Evolutionary conservation across 768 basidiomycete species (phyloP).

Genomic region (Pleurotus pulmonarius): DNA sequence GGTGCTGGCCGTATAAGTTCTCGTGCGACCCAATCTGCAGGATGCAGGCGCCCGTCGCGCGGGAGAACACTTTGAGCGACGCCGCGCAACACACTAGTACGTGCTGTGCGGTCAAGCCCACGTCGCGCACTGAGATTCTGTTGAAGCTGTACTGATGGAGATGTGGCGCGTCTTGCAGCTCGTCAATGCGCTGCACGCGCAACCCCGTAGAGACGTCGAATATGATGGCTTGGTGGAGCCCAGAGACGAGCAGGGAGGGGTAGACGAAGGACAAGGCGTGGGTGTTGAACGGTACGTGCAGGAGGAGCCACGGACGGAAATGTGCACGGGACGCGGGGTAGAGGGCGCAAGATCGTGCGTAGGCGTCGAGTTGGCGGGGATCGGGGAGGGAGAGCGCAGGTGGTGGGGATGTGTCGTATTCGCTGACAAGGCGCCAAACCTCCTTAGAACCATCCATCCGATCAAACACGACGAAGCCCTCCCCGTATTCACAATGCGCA

Average conservation of each 20-base stretch:
- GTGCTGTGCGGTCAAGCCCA: slow-evolving; percentile 57
- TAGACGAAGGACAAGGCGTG: slow-evolving; percentile 66
- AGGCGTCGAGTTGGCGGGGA: slow-evolving; percentile 16
- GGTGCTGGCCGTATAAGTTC: slow-evolving; percentile 19
- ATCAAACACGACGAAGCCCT: slow-evolving; percentile 72
- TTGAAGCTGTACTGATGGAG: too few relatives aligned
- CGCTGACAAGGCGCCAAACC: slow-evolving; percentile 58
- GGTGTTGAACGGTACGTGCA: slow-evolving; percentile 40
- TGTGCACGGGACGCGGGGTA: slow-evolving; percentile 33
- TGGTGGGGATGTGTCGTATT: slow-evolving; percentile 18
- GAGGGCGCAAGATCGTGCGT: slow-evolving; percentile 7
- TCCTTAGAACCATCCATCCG: slow-evolving; percentile 55
- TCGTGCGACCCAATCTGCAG: slow-evolving; percentile 38
- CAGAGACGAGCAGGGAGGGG: slow-evolving; percentile 56
- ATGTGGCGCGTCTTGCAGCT: slow-evolving; percentile 24
- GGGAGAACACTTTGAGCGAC: slow-evolving; percentile 51
- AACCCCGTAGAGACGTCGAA: slow-evolving; percentile 58
- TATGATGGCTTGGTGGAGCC: slow-evolving; percentile 42
- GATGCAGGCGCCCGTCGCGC: slow-evolving; percentile 39
- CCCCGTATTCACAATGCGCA: slow-evolving; percentile 73
- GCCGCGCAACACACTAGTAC: slow-evolving; percentile 54
- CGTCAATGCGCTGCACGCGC: slow-evolving; percentile 43
- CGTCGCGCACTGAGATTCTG: slow-evolving; percentile 44
- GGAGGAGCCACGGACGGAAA: slow-evolving; percentile 61
- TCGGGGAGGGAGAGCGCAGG: slow-evolving; percentile 28